A percentile compares a stretch with the other conserved stretches of the same genome.
Conservation (phyloP, 306 rosid species). For the Calophaca sinica region DNA sequence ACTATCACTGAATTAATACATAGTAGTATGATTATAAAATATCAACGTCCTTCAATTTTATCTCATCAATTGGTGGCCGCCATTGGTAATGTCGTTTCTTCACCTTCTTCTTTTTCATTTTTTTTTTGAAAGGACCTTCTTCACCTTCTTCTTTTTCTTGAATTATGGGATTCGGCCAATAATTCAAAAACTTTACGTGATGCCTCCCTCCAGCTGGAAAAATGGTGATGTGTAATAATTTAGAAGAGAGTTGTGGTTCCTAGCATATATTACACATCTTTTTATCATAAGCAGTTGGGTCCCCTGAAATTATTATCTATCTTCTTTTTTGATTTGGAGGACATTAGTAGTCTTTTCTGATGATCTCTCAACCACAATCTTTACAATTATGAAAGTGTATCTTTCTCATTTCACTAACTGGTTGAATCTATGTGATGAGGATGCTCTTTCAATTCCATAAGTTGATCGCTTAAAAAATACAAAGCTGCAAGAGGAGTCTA, state of each 20-base stretch:
- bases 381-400: slow-evolving; percentile 40
- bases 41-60: too few relatives aligned
- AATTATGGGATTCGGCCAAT: slow-evolving; percentile 50
- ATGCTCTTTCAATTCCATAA: not conserved
- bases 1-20: too few relatives aligned
- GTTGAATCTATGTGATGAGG: not conserved
- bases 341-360: slow-evolving; percentile 25
- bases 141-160: slow-evolving; percentile 7
- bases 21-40: too few relatives aligned
- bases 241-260: slow-evolving; percentile 37
- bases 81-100: slow-evolving; percentile 28
- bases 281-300: slow-evolving; percentile 33
- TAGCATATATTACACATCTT: slow-evolving; percentile 24
- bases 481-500: not conserved
- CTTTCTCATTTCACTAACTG: slow-evolving; percentile 38
- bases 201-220: slow-evolving; percentile 67
- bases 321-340: slow-evolving; percentile 29
- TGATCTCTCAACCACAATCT: slow-evolving; percentile 42
- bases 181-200: slow-evolving; percentile 56
- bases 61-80: slow-evolving; percentile 37
- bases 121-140: too few relatives aligned
- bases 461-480: slow-evolving; percentile 7
- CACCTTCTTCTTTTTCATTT: not conserved
- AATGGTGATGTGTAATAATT: slow-evolving; percentile 43
- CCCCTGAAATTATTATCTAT: slow-evolving; percentile 25